phyloP scores from a whole-genome alignment of 768 basidiomycete species.

The Hericium erinaceus region DNA sequence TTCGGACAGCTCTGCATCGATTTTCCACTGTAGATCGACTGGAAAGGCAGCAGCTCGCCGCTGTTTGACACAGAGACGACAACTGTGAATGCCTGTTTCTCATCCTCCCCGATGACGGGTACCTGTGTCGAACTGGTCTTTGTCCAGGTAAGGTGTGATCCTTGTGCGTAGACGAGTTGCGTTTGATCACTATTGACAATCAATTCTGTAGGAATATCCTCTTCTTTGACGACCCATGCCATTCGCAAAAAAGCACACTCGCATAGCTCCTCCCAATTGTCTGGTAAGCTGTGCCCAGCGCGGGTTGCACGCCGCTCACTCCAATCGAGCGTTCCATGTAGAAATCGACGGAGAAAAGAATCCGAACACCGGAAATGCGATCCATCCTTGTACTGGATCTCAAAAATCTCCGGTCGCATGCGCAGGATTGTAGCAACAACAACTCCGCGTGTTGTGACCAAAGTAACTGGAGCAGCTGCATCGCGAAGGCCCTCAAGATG shows the following conservation, averaged over 20 bases:
- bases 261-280: constrained; percentile 17
- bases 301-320: constrained; percentile 19
- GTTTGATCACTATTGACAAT: constrained; percentile 31
- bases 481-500: not conserved
- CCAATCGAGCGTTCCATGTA: constrained; percentile 20
- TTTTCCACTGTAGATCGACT: constrained; percentile 28
- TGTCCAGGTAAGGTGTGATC: constrained; percentile 22
- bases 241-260: constrained; percentile 14
- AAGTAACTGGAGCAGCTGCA: not conserved
- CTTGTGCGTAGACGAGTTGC: constrained; percentile 20
- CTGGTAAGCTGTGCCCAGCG: constrained; percentile 28
- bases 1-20: constrained; percentile 18
- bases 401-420: constrained; percentile 21
- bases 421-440: constrained; percentile 21
- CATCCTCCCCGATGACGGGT: constrained; percentile 23
- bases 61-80: constrained; percentile 22
- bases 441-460: constrained; percentile 20
- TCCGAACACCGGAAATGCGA: constrained; percentile 21
- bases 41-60: constrained; percentile 28
- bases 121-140: constrained; percentile 27
- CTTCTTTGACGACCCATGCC: constrained; percentile 19
- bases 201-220: constrained; percentile 20
- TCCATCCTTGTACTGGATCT: constrained; percentile 16
- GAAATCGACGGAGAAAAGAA: constrained; percentile 17
- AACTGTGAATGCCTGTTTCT: constrained; percentile 35